Evolutionary conservation across 345 rosid genomes (phyloP).

Genomic region (Hevea brasiliensis): DNA sequence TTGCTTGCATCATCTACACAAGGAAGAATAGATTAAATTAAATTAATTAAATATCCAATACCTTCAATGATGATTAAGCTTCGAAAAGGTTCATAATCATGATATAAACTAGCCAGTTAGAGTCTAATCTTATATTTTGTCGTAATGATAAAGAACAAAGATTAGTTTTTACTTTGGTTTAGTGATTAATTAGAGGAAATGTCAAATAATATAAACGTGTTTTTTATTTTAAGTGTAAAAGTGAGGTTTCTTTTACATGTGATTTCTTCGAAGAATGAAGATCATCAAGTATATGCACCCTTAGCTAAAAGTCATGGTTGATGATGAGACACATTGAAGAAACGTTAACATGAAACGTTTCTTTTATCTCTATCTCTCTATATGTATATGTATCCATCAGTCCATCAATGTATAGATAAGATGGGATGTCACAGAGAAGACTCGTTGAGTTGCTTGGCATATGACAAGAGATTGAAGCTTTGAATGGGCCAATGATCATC

Average conservation of each 20-base stretch:
- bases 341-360: slow-evolving; percentile 1
- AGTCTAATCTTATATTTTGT: slow-evolving; percentile 11
- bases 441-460: no score
- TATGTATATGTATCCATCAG: not conserved
- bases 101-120: not conserved
- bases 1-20: no score
- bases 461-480: slow-evolving; percentile 25
- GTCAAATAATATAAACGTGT: slow-evolving; percentile 9
- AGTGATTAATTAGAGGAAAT: not conserved
- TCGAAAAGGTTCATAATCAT: slow-evolving; percentile 17
- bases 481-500: slow-evolving; percentile 40
- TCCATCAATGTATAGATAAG: not conserved
- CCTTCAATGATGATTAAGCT: slow-evolving; percentile 1
- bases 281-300: not conserved
- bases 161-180: not conserved
- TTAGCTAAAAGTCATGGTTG: slow-evolving; percentile 15
- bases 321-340: slow-evolving; percentile 29
- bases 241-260: not conserved
- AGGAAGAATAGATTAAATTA: no score
- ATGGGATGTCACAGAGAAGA: slow-evolving; percentile 3
- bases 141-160: slow-evolving; percentile 35
- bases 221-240: slow-evolving; percentile 13
- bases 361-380: no score
- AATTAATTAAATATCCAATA: not conserved
- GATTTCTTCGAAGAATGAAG: slow-evolving; percentile 9